Evolutionary conservation across 352 stramenopile species (phyloP).

Genomic region (Phytopythium boreale): DNA sequence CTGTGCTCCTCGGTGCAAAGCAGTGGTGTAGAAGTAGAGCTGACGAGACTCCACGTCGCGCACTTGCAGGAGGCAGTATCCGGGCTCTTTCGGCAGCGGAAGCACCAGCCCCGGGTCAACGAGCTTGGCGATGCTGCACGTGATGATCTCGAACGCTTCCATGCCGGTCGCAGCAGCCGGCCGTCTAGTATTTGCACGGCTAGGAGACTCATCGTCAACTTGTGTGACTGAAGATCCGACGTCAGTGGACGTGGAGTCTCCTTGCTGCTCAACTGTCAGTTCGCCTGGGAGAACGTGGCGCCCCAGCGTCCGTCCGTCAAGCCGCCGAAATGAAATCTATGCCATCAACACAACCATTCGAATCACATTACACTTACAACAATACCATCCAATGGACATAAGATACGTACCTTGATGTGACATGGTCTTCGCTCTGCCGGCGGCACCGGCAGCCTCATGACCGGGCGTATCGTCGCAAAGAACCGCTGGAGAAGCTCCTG

Average conservation of each 20-base stretch:
- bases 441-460: conserved; percentile 13
- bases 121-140: conserved; percentile 8
- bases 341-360: too few species aligned
- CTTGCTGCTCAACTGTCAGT: conserved; percentile 16
- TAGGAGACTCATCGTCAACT: background rate
- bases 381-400: too few species aligned
- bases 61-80: conserved; percentile 40
- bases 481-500: conserved; percentile 46
- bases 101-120: conserved; percentile 10
- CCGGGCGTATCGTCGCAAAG: conserved; percentile 30
- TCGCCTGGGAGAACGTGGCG: conserved; percentile 8
- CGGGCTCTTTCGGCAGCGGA: conserved; percentile 27
- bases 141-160: conserved; percentile 28
- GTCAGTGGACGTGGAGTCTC: too few species aligned
- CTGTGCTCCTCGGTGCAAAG: conserved; percentile 27
- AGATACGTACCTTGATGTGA: conserved; percentile 23
- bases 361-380: too few species aligned
- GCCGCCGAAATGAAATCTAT: conserved; percentile 15
- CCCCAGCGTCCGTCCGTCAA: conserved; percentile 12
- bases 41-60: conserved; percentile 8
- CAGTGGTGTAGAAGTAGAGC: conserved; percentile 35
- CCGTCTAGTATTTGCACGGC: background rate
- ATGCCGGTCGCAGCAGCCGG: conserved; percentile 12
- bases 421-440: conserved; percentile 11
- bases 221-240: background rate